A percentile compares a stretch with the other conserved stretches of the same genome.
Evolutionary conservation across 1,139 yeast genomes (phyloP).

Genomic region (Pichia terricola): DNA sequence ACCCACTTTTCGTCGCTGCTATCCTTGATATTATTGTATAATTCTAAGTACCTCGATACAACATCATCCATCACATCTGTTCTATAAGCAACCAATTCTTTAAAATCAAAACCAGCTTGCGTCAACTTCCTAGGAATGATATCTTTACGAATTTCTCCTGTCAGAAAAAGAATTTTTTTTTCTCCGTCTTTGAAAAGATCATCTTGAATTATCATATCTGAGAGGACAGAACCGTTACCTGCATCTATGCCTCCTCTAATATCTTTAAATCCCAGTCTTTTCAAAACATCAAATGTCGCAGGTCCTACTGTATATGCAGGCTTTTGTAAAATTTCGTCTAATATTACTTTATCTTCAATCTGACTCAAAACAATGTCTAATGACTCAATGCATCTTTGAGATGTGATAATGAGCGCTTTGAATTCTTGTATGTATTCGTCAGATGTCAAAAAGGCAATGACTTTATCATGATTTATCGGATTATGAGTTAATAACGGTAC

Average conservation of each 20-base stretch:
- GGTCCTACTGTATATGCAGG: conserved; percentile 88
- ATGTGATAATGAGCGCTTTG: conserved; percentile 65
- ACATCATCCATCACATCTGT: conserved; percentile 48
- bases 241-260: conserved; percentile 68
- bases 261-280: conserved; percentile 52
- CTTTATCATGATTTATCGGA: conserved; percentile 38
- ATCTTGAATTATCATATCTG: conserved; percentile 52
- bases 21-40: conserved; percentile 13
- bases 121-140: conserved; percentile 59
- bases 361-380: conserved; percentile 36
- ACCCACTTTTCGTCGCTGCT: conserved; percentile 41
- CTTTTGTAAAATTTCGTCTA: conserved; percentile 30
- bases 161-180: conserved; percentile 56
- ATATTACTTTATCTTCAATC: conserved; percentile 11
- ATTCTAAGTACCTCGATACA: conserved; percentile 29
- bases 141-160: conserved; percentile 81
- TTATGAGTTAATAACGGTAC: conserved; percentile 64
- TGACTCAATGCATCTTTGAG: conserved; percentile 88
- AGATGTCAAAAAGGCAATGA: conserved; percentile 35
- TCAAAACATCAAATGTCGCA: conserved; percentile 61
- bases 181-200: conserved; percentile 12
- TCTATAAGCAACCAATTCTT: conserved; percentile 60
- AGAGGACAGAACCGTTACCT: conserved; percentile 70
- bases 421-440: conserved; percentile 32
- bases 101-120: conserved; percentile 37